Conservation (phyloP, 768 basidiomycete species). For the Pleurotus tuoliensis region DNA sequence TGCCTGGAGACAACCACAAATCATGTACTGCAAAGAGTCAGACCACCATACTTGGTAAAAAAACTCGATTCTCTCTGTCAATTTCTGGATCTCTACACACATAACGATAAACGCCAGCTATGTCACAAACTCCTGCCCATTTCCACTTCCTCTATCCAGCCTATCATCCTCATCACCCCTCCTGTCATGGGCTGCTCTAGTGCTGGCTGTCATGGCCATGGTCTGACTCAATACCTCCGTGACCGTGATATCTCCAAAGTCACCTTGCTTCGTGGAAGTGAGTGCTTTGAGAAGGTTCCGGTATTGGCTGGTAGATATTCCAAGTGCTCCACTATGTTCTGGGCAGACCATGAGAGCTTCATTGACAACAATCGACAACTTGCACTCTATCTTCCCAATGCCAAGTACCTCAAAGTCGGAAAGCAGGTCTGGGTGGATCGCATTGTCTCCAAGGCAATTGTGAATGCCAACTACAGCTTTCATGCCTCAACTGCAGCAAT, state of each 20-base stretch:
- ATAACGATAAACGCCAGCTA: not conserved
- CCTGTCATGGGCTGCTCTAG: slow-evolving; percentile 3
- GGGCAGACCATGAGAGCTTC: slow-evolving; percentile 17
- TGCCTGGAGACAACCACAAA: too few species aligned
- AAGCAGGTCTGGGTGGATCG: slow-evolving; percentile 13
- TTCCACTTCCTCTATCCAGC: not conserved
- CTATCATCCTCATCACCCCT: not conserved
- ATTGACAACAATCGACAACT: not conserved
- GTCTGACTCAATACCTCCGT: not conserved
- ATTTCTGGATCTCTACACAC: not conserved
- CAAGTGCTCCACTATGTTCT: slow-evolving; percentile 12
- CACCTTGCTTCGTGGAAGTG: slow-evolving; percentile 12
- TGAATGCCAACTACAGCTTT: slow-evolving; percentile 16
- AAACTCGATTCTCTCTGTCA: not conserved
- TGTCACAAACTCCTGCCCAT: not conserved
- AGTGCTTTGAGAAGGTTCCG: slow-evolving; percentile 6
- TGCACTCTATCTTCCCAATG: slow-evolving; percentile 10
- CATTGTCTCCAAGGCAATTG: slow-evolving; percentile 10
- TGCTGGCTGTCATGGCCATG: not conserved
- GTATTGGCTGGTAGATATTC: slow-evolving; percentile 14
- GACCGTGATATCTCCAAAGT: slow-evolving; percentile 11
- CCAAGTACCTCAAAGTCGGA: slow-evolving; percentile 14
- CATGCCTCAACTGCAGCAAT: slow-evolving; percentile 17
- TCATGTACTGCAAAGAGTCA: not conserved
- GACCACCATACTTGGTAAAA: not conserved